Conservation (phyloP, 129 eudicot genomes). For the Saussurea involucrata region DNA sequence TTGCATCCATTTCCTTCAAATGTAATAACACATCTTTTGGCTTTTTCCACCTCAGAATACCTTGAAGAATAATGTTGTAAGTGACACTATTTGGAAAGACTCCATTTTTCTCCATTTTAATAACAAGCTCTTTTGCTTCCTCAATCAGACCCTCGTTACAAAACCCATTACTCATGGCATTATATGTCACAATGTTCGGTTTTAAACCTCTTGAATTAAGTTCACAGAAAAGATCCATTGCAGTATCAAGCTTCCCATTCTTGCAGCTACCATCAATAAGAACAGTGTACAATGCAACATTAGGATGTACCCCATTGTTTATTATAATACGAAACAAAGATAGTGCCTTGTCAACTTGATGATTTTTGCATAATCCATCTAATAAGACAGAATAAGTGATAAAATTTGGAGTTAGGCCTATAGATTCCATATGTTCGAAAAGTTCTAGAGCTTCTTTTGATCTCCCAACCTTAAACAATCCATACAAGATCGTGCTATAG, state of each 20-base stretch:
- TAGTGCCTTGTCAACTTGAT: slow-evolving; percentile 28
- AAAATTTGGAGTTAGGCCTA: slow-evolving; percentile 15
- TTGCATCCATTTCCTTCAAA: slow-evolving; percentile 36
- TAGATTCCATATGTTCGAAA: slow-evolving; percentile 26
- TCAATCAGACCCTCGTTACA: slow-evolving; percentile 31
- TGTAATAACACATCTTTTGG: slow-evolving; percentile 28
- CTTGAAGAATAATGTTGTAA: slow-evolving; percentile 33
- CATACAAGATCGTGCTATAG: slow-evolving; percentile 26
- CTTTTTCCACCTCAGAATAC: slow-evolving; percentile 23
- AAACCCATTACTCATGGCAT: slow-evolving; percentile 35
- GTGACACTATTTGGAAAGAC: slow-evolving; percentile 29
- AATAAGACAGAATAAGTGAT: slow-evolving; percentile 30
- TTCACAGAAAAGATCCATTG: slow-evolving; percentile 18
- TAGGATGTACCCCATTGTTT: slow-evolving; percentile 13
- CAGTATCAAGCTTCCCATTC: slow-evolving; percentile 24
- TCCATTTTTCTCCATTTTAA: slow-evolving; percentile 46
- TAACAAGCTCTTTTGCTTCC: slow-evolving; percentile 37
- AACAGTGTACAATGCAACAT: slow-evolving; percentile 24
- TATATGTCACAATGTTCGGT: slow-evolving; percentile 33
- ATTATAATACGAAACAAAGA: slow-evolving; percentile 31
- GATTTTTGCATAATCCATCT: slow-evolving; percentile 44
- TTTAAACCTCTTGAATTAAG: slow-evolving; percentile 22
- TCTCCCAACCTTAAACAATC: slow-evolving; percentile 25
- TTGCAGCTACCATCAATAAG: slow-evolving; percentile 33
- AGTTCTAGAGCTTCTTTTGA: slow-evolving; percentile 23